Percentiles rank a stretch among this genome's conserved stretches.
phyloP scores from a whole-genome alignment of 768 basidiomycete species.

The Obba rivulosa region DNA sequence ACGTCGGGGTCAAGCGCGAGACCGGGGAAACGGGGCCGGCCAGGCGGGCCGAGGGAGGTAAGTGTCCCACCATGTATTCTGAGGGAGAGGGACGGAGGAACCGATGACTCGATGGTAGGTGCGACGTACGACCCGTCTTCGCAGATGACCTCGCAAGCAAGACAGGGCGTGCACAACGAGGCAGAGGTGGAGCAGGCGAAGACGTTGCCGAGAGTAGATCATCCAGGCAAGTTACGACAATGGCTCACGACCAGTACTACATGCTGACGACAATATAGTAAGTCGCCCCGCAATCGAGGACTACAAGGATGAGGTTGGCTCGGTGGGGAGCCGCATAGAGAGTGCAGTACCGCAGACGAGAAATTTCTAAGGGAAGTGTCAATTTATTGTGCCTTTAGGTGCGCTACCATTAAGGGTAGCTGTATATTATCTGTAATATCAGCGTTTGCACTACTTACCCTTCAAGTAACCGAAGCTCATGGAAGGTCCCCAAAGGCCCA shows the following conservation, averaged over 20 bases:
- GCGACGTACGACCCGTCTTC: conserved; percentile 2
- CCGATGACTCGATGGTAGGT: background rate
- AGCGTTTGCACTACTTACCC: background rate
- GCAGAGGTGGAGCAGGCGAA: conserved; percentile 3
- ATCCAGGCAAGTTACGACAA: background rate
- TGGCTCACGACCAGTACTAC: background rate
- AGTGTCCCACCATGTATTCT: background rate
- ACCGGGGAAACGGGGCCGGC: background rate
- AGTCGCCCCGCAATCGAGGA: conserved; percentile 1
- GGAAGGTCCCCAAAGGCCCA: background rate
- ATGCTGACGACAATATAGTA: background rate
- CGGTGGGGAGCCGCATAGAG: background rate
- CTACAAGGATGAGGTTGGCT: conserved; percentile 2
- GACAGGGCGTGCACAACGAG: background rate
- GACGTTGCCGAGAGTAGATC: background rate
- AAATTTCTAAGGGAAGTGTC: background rate
- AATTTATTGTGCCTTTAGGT: background rate
- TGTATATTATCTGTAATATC: background rate
- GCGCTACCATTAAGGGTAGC: background rate
- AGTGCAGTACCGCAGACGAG: conserved; percentile 1
- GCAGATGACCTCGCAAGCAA: conserved; percentile 4
- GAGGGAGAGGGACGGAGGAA: background rate
- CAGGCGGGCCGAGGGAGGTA: background rate
- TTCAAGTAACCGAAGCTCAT: background rate
- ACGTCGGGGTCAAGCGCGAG: background rate